Conservation (phyloP, 2,329 filamentous ascomycete species). For the Lecanicillium sp. region DNA sequence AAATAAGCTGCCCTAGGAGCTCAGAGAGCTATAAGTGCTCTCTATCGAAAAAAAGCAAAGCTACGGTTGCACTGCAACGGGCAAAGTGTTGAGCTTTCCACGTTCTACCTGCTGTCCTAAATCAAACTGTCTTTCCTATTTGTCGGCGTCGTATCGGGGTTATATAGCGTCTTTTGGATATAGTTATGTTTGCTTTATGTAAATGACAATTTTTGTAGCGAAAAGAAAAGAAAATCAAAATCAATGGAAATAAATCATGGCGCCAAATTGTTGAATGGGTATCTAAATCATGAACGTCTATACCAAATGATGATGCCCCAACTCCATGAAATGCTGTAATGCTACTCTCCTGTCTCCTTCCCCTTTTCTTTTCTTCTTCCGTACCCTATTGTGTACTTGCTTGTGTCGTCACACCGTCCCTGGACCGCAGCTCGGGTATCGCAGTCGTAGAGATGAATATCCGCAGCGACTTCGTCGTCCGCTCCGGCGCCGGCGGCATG, state of each 20-base stretch:
- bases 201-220: neutral
- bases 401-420: constrained; percentile 42
- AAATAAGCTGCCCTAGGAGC: constrained; percentile 14
- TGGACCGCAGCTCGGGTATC: constrained; percentile 49
- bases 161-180: constrained; percentile 8
- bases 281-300: constrained; percentile 4
- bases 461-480: constrained; percentile 49
- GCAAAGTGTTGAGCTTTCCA: neutral
- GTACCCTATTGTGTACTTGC: constrained; percentile 30
- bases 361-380: neutral
- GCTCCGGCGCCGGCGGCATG: constrained; percentile 38
- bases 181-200: neutral
- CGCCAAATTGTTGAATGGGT: constrained; percentile 2
- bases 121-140: too few relatives aligned
- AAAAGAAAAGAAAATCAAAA: neutral
- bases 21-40: too few relatives aligned
- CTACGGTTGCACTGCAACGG: too few relatives aligned
- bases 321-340: constrained; percentile 13
- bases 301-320: neutral
- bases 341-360: neutral
- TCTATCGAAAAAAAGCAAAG: neutral
- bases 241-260: neutral
- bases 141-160: neutral
- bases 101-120: too few relatives aligned
- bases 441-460: constrained; percentile 51